These are phyloP conservation scores for Ustilago lituana DNA, from an alignment of 1,284 basidiomycete species.

Conservation along the genomic window DNA sequence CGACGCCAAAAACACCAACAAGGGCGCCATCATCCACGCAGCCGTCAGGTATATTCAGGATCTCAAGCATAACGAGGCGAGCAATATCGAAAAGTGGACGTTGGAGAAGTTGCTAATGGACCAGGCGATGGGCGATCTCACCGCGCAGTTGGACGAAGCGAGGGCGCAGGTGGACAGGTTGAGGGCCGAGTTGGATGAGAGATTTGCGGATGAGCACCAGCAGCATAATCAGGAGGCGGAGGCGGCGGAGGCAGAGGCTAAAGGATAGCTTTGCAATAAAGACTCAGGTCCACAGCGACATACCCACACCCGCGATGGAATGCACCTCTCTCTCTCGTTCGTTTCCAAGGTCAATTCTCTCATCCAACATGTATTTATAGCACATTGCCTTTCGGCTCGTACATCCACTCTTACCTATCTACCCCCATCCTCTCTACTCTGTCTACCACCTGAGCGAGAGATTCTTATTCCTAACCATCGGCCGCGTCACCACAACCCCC, in stretches of 20 bases:
- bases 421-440: background rate
- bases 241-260: background rate
- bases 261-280: background rate
- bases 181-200: constrained; percentile 43
- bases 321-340: background rate
- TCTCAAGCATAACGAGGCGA: constrained; percentile 86
- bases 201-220: background rate
- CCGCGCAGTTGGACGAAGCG: constrained; percentile 56
- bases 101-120: constrained; percentile 90
- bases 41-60: constrained; percentile 89
- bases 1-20: constrained; percentile 79
- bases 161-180: constrained; percentile 54
- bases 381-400: background rate
- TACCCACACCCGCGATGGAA: too few species aligned
- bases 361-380: constrained; percentile 1
- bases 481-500: constrained; percentile 76
- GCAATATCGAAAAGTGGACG: constrained; percentile 89
- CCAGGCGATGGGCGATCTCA: constrained; percentile 72
- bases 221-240: background rate
- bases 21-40: constrained; percentile 83
- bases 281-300: too few species aligned
- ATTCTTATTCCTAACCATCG: constrained; percentile 49
- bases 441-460: constrained; percentile 28
- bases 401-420: too few species aligned
- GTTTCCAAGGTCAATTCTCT: too few species aligned